Conservation (phyloP, 1,284 basidiomycete species). For the Pseudozyma flocculosa region DNA sequence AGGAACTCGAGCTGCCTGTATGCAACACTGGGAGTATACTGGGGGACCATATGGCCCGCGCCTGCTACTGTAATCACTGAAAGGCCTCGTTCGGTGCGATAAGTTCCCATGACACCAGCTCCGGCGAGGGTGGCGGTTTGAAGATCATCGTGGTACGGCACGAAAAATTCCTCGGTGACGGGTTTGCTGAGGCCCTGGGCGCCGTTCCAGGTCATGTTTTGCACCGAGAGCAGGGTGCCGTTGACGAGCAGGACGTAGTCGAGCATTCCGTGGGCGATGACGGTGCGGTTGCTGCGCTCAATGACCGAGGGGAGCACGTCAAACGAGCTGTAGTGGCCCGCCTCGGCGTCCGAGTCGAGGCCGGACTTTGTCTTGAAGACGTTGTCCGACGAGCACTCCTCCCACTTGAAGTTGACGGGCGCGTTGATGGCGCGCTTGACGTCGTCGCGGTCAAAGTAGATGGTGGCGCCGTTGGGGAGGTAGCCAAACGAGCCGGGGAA, state of each 20-base stretch:
- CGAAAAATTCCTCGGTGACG: constrained; percentile 31
- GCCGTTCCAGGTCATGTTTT: constrained; percentile 55
- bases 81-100: constrained; percentile 43
- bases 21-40: constrained; percentile 43
- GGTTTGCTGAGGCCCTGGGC: constrained; percentile 47
- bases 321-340: constrained; percentile 8
- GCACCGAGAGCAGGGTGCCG: constrained; percentile 43
- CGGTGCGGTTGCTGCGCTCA: constrained; percentile 35
- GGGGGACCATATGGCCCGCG: constrained; percentile 48
- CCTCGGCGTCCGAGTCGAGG: constrained; percentile 14
- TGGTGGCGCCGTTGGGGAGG: constrained; percentile 39
- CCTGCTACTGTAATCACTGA: constrained; percentile 12
- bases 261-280: constrained; percentile 48
- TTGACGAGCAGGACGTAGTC: constrained; percentile 48
- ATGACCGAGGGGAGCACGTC: constrained; percentile 42
- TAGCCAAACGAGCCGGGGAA: constrained; percentile 22
- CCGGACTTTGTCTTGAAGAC: constrained; percentile 32
- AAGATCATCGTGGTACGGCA: constrained; percentile 9
- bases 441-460: constrained; percentile 47
- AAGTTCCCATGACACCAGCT: constrained; percentile 22
- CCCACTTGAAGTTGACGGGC: constrained; percentile 27
- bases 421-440: constrained; percentile 51
- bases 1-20: constrained; percentile 48
- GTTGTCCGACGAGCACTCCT: constrained; percentile 21
- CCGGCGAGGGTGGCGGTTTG: constrained; percentile 15